Conservation (phyloP, 2,329 filamentous ascomycete species). For the Hyphodiscus sp. region DNA sequence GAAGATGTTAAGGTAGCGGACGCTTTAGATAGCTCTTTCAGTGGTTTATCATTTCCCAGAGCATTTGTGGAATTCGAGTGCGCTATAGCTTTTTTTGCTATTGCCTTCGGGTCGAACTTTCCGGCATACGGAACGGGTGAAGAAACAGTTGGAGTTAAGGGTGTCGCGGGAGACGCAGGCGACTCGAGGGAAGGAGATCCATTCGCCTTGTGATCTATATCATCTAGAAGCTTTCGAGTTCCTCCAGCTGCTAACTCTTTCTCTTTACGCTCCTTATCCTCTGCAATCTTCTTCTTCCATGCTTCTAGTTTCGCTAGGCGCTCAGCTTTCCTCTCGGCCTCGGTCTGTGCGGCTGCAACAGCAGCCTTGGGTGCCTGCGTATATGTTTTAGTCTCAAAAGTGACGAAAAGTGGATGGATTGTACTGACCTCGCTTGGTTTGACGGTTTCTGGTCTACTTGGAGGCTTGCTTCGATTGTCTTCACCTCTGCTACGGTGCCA, state of each 20-base stretch:
- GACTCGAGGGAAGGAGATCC: conserved; percentile 36
- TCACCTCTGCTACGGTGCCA: conserved; percentile 59
- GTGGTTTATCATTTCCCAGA: conserved; percentile 48
- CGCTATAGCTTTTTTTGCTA: conserved; percentile 69
- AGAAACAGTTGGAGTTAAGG: conserved; percentile 35
- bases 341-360: conserved; percentile 47
- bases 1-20: conserved; percentile 36
- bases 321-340: conserved; percentile 73
- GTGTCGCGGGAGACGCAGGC: conserved; percentile 44
- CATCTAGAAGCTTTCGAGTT: conserved; percentile 60
- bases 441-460: conserved; percentile 41
- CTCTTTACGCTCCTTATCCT: conserved; percentile 66
- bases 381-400: conserved; percentile 8
- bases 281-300: conserved; percentile 84
- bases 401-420: background rate
- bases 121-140: conserved; percentile 59
- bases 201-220: conserved; percentile 66
- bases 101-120: conserved; percentile 83
- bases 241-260: conserved; percentile 60
- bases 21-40: conserved; percentile 40
- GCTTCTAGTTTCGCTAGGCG: conserved; percentile 75
- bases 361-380: conserved; percentile 48
- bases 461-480: conserved; percentile 51
- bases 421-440: conserved; percentile 52
- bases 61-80: conserved; percentile 48